Base-by-base conservation (phyloP, 345 rosid genomes). In the Gossypium longicalyx region DNA sequence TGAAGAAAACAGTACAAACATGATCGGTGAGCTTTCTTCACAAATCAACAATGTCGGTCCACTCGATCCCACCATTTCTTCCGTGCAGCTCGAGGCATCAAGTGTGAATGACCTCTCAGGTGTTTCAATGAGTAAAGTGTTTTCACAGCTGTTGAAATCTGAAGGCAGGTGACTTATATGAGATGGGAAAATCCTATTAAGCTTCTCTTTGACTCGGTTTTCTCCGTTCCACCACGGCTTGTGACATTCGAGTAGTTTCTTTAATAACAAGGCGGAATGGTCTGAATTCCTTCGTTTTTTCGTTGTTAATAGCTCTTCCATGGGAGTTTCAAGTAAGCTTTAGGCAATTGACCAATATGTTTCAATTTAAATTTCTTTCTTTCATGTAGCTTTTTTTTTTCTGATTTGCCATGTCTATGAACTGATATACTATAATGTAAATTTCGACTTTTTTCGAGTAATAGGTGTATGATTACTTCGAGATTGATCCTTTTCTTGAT, bases 131-230 rank as follows among this genome's bases (percentile, higher is more conserved):
- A 89, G 93, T 78, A 83, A 83, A 74, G 95, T 91, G 54, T 90
- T 91, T 88, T 93, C 97, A 2, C 98, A 91, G 85, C 86, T 90
- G 13, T 80, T 89, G 25, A 89, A 93, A 77, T 88, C 97, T 16
- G 93, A 93, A 75, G 95, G 98, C 74, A 83, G 97, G 51, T 91
- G 78, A 86, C n/a, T 61, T 47, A 15, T 4, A 41, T 10, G 69
- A 64, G 15, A n/a, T 17, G 49, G 49, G 68, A 41, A 41, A 64
- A 38, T 64, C 47, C 68, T 64, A 64, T 64, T 64, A 38, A 64
- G 48, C 68, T 64, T 64, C 25, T 64, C 48, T 41, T 44, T 44
- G n/a, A 19, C 70, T 19, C 5, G 41, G 71, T 47, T 67, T 67
- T 66, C 53, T 20, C 53, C 2, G 34, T 44, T 66, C 70, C 70